Base-by-base conservation (phyloP, 2,329 filamentous ascomycete genomes). In the Exophiala viscosa region DNA sequence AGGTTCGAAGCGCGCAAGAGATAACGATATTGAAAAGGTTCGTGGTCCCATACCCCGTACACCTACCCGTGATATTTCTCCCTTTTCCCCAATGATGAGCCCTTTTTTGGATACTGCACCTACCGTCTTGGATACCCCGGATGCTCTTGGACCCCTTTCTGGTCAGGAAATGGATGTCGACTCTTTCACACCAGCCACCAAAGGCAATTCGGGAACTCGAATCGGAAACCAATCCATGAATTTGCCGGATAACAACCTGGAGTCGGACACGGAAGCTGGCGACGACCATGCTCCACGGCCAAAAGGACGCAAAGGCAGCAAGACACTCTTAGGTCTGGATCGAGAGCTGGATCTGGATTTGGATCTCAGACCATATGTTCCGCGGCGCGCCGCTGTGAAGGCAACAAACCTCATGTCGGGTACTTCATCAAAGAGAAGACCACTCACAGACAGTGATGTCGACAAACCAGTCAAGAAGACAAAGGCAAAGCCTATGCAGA, bases 1-100 rank as follows among this genome's bases (percentile, higher is more conserved):
- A 60, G 70, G 68, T 14, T 72, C 68, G 35, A 76, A 76, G 62
- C 65, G 73, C 60, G 67, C 66, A 8, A 66, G 72, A 55, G 73
- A 76, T 47, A 73, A 70, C 59, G 73, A 76, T 53, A 71, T 76
- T 51, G 73, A 76, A 65, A 74, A 73, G 66, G 73, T 75, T 65
- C 40, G 67, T 62, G 47, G 43, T 39, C 31, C 43, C 43, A n/a
- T 36, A n/a, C 32, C 45, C 32, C 20, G 32, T 38, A 18, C 34
- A 18, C 47, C 39, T 44, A 15, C 39, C 45, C 20, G 18, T 40
- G 54, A 35, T 28, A 28, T 28, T 28, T 28, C 40, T 48, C 42
- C 50, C 39, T 39, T 18, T 44, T 45, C 40, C 34, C 20, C 40
- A 43, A 43, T n/a, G 13, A 5, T 36, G 34, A n/a, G 15, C 8